Base-by-base conservation (phyloP, 345 rosid species). In the Barbarea vulgaris region DNA sequence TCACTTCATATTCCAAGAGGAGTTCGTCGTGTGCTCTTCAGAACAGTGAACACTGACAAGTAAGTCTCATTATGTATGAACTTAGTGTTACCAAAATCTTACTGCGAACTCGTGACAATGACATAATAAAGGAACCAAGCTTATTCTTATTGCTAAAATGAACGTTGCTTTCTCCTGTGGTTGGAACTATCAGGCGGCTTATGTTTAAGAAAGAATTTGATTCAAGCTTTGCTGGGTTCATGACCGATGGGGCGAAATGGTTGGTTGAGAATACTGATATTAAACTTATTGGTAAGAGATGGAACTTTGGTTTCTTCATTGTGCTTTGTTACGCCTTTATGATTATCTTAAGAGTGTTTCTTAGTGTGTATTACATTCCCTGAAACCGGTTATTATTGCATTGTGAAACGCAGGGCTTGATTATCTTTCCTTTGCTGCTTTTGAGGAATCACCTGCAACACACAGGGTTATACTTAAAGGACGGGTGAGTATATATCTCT, bases 1-100 rank as follows among this genome's bases (percentile, higher is more conserved):
- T 84, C 97, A 68, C 77, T 94, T 27, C 67, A 88, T 59, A 88
- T 94, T 72, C 96, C 95, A 9, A 85, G 67, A 74, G 97, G 97
- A 44, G 87, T 88, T 30, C 85, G 86, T 21, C 91, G 96, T 39
- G 98, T 88, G 70, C 87, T 93, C 76, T 93, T 93, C 71, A 85
- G 96, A 82, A 91, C 98, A 6, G 63, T 83, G 14, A 93, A 93
- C 61, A 93, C 97, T 42, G 98, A 93, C 74, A 88, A 88, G 97
- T 91, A 59, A 71, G n/a, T n/a, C n/a, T n/a, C n/a, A n/a, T n/a
- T n/a, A n/a, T n/a, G n/a, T n/a, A n/a, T n/a, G n/a, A n/a, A n/a
- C n/a, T n/a, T n/a, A n/a, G 33, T 46, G n/a, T 8, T 54, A 17
- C 15, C 9, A 24, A 21, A 24, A 37, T 15, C 37, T 25, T 27